phyloP scores from a whole-genome alignment of 2,329 filamentous ascomycete species.

The Zymoseptoria passerinii region DNA sequence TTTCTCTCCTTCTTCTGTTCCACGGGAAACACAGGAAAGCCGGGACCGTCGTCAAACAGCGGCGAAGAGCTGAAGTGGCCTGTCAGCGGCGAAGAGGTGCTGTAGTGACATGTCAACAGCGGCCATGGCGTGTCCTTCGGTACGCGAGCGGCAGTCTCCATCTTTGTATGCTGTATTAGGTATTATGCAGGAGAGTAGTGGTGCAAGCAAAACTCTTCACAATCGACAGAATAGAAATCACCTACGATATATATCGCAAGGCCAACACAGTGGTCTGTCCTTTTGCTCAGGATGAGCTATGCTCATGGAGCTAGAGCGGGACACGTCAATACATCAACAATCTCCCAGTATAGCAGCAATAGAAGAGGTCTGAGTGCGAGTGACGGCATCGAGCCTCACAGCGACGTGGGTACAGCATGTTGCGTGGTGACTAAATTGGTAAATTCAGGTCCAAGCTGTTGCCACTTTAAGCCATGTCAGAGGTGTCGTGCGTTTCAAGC shows the following conservation, averaged over 20 bases:
- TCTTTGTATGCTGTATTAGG: background rate
- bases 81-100: background rate
- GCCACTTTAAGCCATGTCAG: background rate
- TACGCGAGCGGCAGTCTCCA: background rate
- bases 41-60: background rate
- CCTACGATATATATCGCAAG: background rate
- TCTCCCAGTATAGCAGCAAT: background rate
- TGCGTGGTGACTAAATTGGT: background rate
- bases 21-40: background rate
- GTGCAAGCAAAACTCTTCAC: background rate
- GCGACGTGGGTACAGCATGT: background rate
- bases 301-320: background rate
- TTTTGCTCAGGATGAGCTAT: background rate
- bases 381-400: background rate
- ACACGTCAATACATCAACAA: background rate
- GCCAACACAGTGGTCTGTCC: background rate
- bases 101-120: background rate
- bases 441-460: background rate
- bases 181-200: background rate
- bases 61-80: background rate
- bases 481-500: background rate
- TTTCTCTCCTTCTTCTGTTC: background rate
- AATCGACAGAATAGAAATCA: background rate
- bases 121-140: background rate
- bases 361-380: background rate